phyloP scores from a whole-genome alignment of 306 rosid species.

The Dicorynia guianensis region DNA sequence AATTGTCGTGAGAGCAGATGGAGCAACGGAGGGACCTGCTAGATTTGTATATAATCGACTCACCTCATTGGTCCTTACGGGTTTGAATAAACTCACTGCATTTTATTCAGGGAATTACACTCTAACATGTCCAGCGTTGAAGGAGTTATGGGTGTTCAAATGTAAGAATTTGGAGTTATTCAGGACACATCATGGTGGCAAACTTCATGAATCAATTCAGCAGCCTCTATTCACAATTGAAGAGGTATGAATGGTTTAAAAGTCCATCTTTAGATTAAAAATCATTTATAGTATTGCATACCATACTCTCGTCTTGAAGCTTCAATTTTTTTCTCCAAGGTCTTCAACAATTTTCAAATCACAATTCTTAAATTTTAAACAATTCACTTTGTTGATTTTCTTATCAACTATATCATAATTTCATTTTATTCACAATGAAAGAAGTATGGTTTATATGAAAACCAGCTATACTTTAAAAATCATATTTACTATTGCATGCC shows the following conservation, averaged over 20 bases:
- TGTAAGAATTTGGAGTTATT: not conserved
- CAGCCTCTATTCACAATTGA: constrained; percentile 4
- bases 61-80: not conserved
- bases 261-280: no score
- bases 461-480: no score
- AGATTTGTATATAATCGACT: constrained; percentile 24
- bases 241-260: not conserved
- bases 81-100: not conserved
- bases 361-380: no score
- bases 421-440: no score
- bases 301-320: no score
- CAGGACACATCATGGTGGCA: not conserved
- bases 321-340: no score
- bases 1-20: constrained; percentile 23
- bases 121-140: constrained; percentile 36
- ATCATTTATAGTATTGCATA: no score
- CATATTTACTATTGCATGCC: no score
- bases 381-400: no score
- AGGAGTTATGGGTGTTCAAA: accelerated
- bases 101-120: constrained; percentile 29
- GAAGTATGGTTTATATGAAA: no score
- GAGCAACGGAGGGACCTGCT: not conserved
- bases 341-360: no score
- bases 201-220: not conserved
- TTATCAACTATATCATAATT: no score